phyloP scores from a whole-genome alignment of 345 rosid genomes.

The Eucalyptus lansdowneana region DNA sequence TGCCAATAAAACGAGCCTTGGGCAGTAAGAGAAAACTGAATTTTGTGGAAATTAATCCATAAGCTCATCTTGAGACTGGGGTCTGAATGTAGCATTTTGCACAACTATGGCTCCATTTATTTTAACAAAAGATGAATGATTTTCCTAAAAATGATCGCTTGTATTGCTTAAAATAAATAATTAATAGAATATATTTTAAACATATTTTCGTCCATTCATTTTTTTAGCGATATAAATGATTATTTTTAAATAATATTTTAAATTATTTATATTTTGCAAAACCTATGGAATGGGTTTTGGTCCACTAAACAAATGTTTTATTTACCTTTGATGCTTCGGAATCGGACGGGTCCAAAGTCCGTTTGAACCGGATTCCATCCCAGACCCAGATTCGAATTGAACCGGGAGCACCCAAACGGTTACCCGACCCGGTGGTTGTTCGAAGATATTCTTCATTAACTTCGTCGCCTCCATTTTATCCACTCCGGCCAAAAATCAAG shows the following conservation, averaged over 20 bases:
- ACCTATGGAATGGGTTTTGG: no score
- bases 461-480: background rate
- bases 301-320: no score
- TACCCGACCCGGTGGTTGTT: no score
- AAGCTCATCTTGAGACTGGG: background rate
- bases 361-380: background rate
- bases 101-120: no score
- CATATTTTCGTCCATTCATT: no score
- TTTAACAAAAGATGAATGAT: no score
- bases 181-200: no score
- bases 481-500: background rate
- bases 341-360: background rate
- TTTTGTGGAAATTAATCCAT: background rate
- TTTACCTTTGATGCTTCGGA: background rate
- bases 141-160: accelerated
- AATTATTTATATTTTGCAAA: no score
- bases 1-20: background rate
- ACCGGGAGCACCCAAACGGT: background rate
- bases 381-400: background rate
- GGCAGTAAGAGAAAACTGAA: background rate
- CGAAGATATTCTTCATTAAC: background rate
- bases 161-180: no score
- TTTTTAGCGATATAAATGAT: accelerated
- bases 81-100: background rate
- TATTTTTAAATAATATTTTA: no score